Base-by-base conservation (phyloP, 106 monocot genomes). In the Ottelia alismoides region DNA sequence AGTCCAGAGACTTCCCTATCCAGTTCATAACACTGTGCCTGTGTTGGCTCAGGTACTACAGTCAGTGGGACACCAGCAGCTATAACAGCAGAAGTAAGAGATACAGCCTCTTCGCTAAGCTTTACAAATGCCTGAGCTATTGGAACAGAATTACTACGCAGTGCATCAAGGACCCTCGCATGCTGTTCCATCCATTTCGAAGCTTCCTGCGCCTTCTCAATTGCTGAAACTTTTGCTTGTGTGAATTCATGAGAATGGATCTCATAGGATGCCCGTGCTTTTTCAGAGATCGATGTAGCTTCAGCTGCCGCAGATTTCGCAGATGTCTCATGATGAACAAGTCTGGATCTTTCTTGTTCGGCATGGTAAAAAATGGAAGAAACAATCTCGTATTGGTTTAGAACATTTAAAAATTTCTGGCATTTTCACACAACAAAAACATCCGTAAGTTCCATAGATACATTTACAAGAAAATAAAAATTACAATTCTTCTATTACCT, bases 31-130 rank as follows among this genome's bases (percentile, higher is more conserved):
- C 85, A 85, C 27, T 85, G 98, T 20, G 64, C 74, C 60, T 77
- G 88, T 60, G 85, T 86, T 23, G 98, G 90, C 53, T 98, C 98
- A 51, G 98, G 98, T 43, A 98, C 89, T 70, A 98, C 58, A 46
- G 98, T 74, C n/a, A 98, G 70, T 58, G 98, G 98, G 48, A 98
- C 79, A 46, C 82, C 82, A 21, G 85, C 85, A 2, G 55, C 61
- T 23, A 74, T 44, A 74, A 98, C 89, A 66, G 96, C 68, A 54
- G 89, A 72, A 32, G 27, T 75, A 63, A 98, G 72, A 70, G 88
- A 88, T 45, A 98, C 66, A 70, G 67, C 72, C 47, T 85, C 76
- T 58, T 81, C 85, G 65, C 66, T 67, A 18, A 82, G 55, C 40
- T 53, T 61, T 28, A 70, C 54, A 66, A 58, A 74, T 60, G 69